phyloP scores from a whole-genome alignment of 164 flowering plant genomes.

The Magnolia officinalis region DNA sequence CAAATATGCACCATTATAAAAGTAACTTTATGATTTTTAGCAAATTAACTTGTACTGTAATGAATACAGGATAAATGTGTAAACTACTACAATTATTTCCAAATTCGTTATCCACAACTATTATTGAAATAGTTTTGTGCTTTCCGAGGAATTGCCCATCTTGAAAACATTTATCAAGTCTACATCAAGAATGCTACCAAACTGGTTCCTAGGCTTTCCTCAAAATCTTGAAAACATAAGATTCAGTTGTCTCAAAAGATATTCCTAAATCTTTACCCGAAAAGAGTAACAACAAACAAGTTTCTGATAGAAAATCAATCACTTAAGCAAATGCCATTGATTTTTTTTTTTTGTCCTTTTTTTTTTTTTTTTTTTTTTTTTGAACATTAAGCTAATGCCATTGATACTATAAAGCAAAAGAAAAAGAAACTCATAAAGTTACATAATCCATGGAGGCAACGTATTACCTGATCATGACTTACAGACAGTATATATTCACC shows the following conservation, averaged over 20 bases:
- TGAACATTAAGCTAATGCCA: too few species aligned
- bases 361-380: too few species aligned
- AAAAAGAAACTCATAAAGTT: not conserved
- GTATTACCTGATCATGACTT: slow-evolving; percentile 89
- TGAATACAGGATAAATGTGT: not conserved
- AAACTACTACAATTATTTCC: not conserved
- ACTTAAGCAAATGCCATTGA: too few species aligned
- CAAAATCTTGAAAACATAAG: too few species aligned
- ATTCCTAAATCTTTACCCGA: not conserved
- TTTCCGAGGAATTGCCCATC: not conserved
- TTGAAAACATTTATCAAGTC: not conserved
- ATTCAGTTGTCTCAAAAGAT: not conserved
- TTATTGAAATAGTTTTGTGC: not conserved
- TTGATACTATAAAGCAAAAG: not conserved
- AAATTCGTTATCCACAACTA: not conserved
- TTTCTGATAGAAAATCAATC: too few species aligned
- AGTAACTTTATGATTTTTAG: not conserved
- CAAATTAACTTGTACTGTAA: not conserved
- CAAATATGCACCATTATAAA: not conserved
- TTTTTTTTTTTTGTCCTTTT: too few species aligned
- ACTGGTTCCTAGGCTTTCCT: not conserved
- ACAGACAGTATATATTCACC: slow-evolving; percentile 79
- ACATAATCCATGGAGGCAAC: not conserved
- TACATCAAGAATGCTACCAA: not conserved
- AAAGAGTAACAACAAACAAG: not conserved